Conservation (phyloP, 2,329 filamentous ascomycete species). For the Aspergillus hortae region DNA sequence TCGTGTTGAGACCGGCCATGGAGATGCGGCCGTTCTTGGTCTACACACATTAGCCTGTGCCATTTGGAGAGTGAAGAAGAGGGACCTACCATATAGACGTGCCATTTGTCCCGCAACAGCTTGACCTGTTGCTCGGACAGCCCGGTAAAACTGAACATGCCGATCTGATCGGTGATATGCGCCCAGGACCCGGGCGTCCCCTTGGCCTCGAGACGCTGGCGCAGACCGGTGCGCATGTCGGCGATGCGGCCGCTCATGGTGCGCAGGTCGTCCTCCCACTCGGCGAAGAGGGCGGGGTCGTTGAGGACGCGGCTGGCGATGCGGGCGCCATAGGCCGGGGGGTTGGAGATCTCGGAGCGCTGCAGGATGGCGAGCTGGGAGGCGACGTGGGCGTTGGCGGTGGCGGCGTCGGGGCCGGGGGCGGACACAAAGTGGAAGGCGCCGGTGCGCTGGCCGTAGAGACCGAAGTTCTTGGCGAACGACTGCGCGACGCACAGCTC, state of each 20-base stretch:
- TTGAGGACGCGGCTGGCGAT: conserved; percentile 85
- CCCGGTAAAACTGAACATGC: conserved; percentile 90
- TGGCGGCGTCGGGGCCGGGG: conserved; percentile 63
- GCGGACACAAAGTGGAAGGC: conserved; percentile 91
- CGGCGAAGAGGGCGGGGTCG: conserved; percentile 71
- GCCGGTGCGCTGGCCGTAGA: conserved; percentile 94
- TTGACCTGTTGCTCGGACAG: conserved; percentile 48
- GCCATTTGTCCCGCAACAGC: conserved; percentile 45
- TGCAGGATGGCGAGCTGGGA: conserved; percentile 92
- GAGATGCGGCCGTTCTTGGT: conserved; percentile 98
- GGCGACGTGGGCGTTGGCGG: conserved; percentile 62
- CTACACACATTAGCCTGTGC: conserved; percentile 15
- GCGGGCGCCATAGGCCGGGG: conserved; percentile 87
- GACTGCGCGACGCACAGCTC: conserved; percentile 58
- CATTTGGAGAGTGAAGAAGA: too few relatives aligned
- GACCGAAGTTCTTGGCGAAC: conserved; percentile 67
- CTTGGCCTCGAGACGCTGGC: conserved; percentile 75
- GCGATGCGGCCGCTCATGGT: conserved; percentile 97
- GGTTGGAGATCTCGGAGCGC: conserved; percentile 96
- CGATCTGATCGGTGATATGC: conserved; percentile 97
- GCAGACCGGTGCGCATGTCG: conserved; percentile 77
- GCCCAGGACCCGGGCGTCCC: conserved; percentile 89
- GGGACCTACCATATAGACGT: conserved; percentile 47
- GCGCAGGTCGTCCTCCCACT: conserved; percentile 88
- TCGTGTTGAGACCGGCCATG: conserved; percentile 94